Evolutionary conservation across 768 basidiomycete genomes (phyloP).

Genomic region (Lactarius sp.): DNA sequence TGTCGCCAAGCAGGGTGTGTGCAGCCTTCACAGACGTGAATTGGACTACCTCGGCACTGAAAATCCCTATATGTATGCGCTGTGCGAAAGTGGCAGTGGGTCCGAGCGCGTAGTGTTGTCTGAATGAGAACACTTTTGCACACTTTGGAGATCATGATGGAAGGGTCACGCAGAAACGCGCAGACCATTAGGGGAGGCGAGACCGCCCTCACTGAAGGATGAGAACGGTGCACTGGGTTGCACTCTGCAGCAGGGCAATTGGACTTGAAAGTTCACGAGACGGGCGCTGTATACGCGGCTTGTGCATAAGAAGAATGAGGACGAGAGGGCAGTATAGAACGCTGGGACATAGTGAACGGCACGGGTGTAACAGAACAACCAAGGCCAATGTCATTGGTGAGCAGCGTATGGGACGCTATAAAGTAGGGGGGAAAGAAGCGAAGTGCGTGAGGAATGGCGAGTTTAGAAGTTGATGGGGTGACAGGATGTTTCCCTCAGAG

Average conservation of each 20-base stretch:
- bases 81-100: neutral
- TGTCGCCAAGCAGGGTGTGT: neutral
- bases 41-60: constrained; percentile 58
- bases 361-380: too few species aligned
- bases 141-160: neutral
- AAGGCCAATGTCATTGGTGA: too few species aligned
- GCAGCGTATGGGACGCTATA: too few species aligned
- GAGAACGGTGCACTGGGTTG: neutral
- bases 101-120: neutral
- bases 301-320: constrained; percentile 4
- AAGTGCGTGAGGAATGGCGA: neutral
- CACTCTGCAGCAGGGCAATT: neutral
- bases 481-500: too few species aligned
- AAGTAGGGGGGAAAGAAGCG: too few species aligned
- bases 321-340: neutral
- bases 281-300: neutral
- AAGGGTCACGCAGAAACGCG: neutral
- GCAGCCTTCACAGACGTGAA: constrained; percentile 40
- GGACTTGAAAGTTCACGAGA: neutral
- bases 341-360: neutral
- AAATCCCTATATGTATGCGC: neutral
- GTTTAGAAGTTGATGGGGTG: too few species aligned
- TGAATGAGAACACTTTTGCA: neutral
- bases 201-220: neutral
- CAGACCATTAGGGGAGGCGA: neutral